These are phyloP conservation scores for Penicillium nordicum DNA, from an alignment of 2,329 filamentous ascomycete species.

Conservation along the genomic window DNA sequence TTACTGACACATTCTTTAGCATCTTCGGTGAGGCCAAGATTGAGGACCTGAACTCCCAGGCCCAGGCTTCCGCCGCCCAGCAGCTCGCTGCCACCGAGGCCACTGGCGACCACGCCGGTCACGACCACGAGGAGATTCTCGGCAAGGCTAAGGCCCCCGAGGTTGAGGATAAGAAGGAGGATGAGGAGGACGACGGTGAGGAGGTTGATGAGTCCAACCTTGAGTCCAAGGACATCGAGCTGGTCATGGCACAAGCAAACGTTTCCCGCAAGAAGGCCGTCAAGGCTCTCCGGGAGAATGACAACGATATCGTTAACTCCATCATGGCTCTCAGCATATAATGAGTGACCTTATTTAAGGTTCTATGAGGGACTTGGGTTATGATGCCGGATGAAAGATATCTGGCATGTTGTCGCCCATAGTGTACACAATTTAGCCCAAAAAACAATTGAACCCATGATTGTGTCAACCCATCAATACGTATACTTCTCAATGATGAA, in stretches of 20 bases:
- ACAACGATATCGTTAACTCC: slow-evolving; percentile 99
- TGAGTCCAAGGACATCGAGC: slow-evolving; percentile 98
- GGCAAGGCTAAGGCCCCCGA: slow-evolving; percentile 67
- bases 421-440: slow-evolving; percentile 39
- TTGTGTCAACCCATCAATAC: slow-evolving; percentile 17
- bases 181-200: slow-evolving; percentile 89
- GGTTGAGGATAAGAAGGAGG: slow-evolving; percentile 62
- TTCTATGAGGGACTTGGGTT: slow-evolving; percentile 31
- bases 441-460: slow-evolving; percentile 31
- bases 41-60: slow-evolving; percentile 97
- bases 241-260: slow-evolving; percentile 96
- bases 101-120: slow-evolving; percentile 58
- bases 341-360: slow-evolving; percentile 20
- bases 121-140: slow-evolving; percentile 49
- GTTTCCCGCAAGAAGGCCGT: slow-evolving; percentile 98
- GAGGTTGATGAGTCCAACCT: slow-evolving; percentile 92
- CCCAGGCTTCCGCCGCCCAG: slow-evolving; percentile 91
- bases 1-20: slow-evolving; percentile 51
- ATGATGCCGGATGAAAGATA: slow-evolving; percentile 21
- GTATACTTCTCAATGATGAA: neutral
- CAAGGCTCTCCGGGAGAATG: slow-evolving; percentile 94
- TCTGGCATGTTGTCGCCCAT: slow-evolving; percentile 24
- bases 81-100: slow-evolving; percentile 79
- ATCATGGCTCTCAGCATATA: slow-evolving; percentile 96
- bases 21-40: slow-evolving; percentile 99